Evolutionary conservation across 2,329 filamentous ascomycete genomes (phyloP).

Genomic region (Cadophora sp.): DNA sequence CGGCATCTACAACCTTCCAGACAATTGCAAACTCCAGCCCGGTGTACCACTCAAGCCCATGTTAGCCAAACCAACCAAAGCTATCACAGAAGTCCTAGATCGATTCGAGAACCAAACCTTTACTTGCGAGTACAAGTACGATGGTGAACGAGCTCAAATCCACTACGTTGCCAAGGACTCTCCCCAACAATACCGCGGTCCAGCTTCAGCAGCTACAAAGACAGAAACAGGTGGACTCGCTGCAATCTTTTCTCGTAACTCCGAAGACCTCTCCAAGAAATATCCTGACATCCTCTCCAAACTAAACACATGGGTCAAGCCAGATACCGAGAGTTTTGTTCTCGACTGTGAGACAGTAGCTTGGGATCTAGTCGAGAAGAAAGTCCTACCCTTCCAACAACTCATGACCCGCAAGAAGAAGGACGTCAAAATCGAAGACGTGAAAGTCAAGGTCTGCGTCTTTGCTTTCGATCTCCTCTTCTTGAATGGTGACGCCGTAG

Average conservation of each 20-base stretch:
- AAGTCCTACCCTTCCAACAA: conserved; percentile 95
- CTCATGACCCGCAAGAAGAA: conserved; percentile 98
- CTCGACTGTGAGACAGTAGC: conserved; percentile 98
- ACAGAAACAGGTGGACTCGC: conserved; percentile 66
- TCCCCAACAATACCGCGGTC: conserved; percentile 70
- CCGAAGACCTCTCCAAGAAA: conserved; percentile 95
- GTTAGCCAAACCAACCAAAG: conserved; percentile 98
- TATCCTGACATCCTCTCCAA: conserved; percentile 95
- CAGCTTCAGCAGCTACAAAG: conserved; percentile 66
- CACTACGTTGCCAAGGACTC: conserved; percentile 91
- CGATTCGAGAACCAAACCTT: conserved; percentile 95
- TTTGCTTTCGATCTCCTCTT: conserved; percentile 97
- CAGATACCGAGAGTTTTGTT: conserved; percentile 91
- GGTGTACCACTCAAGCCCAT: conserved; percentile 97
- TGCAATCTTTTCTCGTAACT: conserved; percentile 96
- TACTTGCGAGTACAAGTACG: conserved; percentile 99
- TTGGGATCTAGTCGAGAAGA: conserved; percentile 95
- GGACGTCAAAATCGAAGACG: conserved; percentile 93
- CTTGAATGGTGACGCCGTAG: conserved; percentile 87
- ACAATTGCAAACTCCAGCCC: conserved; percentile 89
- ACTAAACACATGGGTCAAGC: conserved; percentile 86
- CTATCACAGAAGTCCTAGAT: conserved; percentile 96
- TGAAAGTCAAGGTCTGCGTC: conserved; percentile 96
- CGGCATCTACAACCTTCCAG: conserved; percentile 81
- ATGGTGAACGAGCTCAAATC: conserved; percentile 97